phyloP scores from a whole-genome alignment of 345 rosid genomes.

The Murraya paniculata region DNA sequence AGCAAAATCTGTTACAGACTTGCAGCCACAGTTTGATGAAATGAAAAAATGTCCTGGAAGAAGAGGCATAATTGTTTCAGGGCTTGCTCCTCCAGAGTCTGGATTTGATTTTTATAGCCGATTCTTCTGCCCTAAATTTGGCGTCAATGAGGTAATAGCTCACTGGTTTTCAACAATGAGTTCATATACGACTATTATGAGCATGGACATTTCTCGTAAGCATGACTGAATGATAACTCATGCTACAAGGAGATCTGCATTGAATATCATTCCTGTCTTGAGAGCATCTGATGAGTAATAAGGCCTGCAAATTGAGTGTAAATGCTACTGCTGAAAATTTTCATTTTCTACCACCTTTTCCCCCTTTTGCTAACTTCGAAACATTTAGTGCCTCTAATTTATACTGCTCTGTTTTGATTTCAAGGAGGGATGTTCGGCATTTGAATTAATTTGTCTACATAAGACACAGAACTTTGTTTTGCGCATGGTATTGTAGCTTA shows the following conservation, averaged over 20 bases:
- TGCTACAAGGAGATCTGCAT: not conserved
- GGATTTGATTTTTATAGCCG: slow-evolving; percentile 67
- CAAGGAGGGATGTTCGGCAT: too few relatives aligned
- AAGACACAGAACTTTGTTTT: not conserved
- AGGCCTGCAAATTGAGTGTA: not conserved
- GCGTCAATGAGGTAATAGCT: slow-evolving; percentile 57
- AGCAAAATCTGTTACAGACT: slow-evolving; percentile 45
- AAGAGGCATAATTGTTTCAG: slow-evolving; percentile 56
- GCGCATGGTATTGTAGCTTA: not conserved
- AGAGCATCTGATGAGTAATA: not conserved
- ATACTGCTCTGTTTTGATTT: too few relatives aligned
- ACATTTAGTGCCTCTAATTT: too few relatives aligned
- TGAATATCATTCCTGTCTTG: not conserved
- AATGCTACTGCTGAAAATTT: not conserved
- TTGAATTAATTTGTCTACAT: too few relatives aligned
- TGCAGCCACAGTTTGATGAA: slow-evolving; percentile 51
- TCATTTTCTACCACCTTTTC: not conserved
- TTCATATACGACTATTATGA: not conserved
- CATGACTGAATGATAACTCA: not conserved
- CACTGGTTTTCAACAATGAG: not conserved
- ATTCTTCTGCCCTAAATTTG: slow-evolving; percentile 61
- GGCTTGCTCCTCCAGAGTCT: slow-evolving; percentile 49
- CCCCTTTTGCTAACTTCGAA: too few relatives aligned
- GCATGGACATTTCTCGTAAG: not conserved
- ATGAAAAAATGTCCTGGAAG: slow-evolving; percentile 49